phyloP scores from a whole-genome alignment of 2,329 filamentous ascomycete genomes.

The Ceratocystis lukuohia region DNA sequence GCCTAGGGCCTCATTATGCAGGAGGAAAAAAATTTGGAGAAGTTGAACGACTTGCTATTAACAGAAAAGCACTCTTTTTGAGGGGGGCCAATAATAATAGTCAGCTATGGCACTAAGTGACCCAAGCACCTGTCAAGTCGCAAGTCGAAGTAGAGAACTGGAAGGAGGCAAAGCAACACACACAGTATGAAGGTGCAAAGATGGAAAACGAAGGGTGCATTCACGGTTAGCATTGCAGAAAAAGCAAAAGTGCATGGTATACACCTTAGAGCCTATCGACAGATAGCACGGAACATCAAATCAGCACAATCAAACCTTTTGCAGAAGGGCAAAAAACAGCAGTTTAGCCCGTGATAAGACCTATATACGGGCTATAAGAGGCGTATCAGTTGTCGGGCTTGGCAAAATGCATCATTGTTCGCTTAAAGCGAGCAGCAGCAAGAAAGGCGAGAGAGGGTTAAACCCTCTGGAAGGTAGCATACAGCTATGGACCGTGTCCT shows the following conservation, averaged over 20 bases:
- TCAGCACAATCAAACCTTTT: neutral
- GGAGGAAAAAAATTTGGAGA: neutral
- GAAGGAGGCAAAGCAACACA: neutral
- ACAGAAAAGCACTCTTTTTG: neutral
- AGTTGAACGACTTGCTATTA: neutral
- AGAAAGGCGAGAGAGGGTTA: too few species aligned
- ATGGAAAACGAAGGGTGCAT: neutral
- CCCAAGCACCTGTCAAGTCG: conserved; percentile 5
- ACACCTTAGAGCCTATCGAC: neutral
- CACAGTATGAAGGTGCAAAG: too few species aligned
- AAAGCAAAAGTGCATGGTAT: neutral
- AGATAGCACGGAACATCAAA: neutral
- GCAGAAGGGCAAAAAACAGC: neutral
- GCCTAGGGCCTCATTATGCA: conserved; percentile 7
- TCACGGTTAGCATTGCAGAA: neutral
- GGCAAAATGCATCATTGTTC: neutral
- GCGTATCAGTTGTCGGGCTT: neutral
- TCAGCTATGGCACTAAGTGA: neutral
- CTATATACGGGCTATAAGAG: neutral
- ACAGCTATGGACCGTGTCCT: neutral
- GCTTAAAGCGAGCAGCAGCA: neutral
- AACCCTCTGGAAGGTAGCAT: neutral
- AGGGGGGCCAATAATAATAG: neutral
- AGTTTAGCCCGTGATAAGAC: neutral
- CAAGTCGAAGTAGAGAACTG: neutral